Base-by-base conservation (phyloP, 2,329 filamentous ascomycete species). In the Chaetomium olivaceum region DNA sequence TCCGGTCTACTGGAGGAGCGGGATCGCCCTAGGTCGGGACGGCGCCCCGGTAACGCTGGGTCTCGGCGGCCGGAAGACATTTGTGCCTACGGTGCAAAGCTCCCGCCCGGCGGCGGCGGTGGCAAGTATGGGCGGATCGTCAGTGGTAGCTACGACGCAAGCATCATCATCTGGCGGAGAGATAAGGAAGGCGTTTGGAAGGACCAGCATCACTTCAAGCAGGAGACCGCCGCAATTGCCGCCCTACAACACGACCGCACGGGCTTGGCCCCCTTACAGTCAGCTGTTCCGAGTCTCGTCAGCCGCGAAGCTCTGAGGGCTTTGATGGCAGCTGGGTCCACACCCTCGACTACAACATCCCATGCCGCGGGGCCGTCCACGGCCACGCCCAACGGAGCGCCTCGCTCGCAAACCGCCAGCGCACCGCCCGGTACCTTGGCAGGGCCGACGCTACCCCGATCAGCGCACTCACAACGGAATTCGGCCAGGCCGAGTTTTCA, bases 71-170 rank as follows among this genome's bases (percentile, higher is more conserved):
- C 92, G 0, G 85, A 89, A 60, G 88, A 95, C 68, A 89, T 96
- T 54, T 88, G 88, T 63, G 90, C 91, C 0, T 87, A 91, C 58
- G 93, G 93, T 0, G 92, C 93, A 19, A 95, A 91, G 74, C 83
- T 98, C 2, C 94, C 94, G 1, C 93, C 94, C 0, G 94, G 94
- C 14, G 93, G 94, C 27, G 94, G 94, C 48, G 93, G 94, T 29
- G 92, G 92, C 73, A 89, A 85, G 70, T 97, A 94, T 81, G 92
- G 91, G 11, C 89, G 93, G n/a, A 99, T 99, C 66, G 92, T 99
- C 3, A 97, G 93, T 7, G 95, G 95, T 2, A 97, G 93, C 0
- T 99, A 99, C 72, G 95, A 99, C 71, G 92, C 97, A 79, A 93
- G 89, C 12, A 92, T 99, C 71, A 93, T 97, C 70, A 91, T 99